A percentile compares a stretch with the other conserved stretches of the same genome.
These are phyloP conservation scores for Macrocybe gigantea DNA, from an alignment of 768 basidiomycete genomes.

Conservation along the genomic window DNA sequence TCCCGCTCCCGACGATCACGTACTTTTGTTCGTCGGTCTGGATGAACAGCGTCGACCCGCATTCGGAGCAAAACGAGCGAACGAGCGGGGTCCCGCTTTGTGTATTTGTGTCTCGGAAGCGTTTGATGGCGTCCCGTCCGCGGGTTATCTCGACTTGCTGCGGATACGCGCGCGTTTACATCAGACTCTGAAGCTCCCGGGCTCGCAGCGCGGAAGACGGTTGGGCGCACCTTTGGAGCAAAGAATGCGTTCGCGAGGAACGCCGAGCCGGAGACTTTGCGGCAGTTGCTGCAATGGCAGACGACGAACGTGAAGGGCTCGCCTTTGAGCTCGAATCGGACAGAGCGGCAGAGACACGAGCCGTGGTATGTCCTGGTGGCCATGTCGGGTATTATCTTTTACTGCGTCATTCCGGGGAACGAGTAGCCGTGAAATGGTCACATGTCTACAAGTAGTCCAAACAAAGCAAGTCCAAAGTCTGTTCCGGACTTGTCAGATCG, in stretches of 20 bases:
- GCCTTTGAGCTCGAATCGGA: constrained; percentile 28
- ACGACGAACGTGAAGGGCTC: constrained; percentile 31
- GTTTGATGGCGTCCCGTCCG: constrained; percentile 16
- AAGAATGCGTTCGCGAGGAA: constrained; percentile 35
- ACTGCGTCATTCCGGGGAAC: not conserved
- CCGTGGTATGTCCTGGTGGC: constrained; percentile 14
- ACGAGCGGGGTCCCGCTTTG: constrained; percentile 15
- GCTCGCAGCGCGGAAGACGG: constrained; percentile 15
- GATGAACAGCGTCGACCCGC: constrained; percentile 20
- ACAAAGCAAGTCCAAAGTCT: no score
- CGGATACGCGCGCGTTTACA: not conserved
- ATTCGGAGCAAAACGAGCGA: constrained; percentile 21
- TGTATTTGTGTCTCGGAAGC: constrained; percentile 17
- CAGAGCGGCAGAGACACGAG: constrained; percentile 31
- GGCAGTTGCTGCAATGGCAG: constrained; percentile 39
- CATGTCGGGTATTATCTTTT: not conserved
- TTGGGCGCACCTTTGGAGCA: constrained; percentile 24
- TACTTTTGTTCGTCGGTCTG: constrained; percentile 10
- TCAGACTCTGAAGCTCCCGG: constrained; percentile 8
- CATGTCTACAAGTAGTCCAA: no score
- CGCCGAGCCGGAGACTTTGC: constrained; percentile 34
- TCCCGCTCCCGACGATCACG: constrained; percentile 21
- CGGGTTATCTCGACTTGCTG: constrained; percentile 17
- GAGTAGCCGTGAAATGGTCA: not conserved
- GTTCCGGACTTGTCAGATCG: no score